phyloP scores from a whole-genome alignment of 352 stramenopile genomes.

The Halophytophthora batemanensis region DNA sequence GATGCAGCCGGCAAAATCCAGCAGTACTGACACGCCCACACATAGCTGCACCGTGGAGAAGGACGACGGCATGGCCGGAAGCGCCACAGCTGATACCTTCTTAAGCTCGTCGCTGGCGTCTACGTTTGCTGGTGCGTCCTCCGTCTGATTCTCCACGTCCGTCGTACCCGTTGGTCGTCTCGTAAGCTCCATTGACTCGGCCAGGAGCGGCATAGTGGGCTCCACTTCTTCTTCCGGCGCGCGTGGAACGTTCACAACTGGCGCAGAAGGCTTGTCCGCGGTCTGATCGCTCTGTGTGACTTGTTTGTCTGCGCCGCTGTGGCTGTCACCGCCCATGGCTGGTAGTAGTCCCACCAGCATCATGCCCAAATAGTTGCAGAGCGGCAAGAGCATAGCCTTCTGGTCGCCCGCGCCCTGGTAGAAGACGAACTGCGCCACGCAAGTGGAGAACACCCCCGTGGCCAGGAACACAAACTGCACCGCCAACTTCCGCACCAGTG shows the following conservation, averaged over 20 bases:
- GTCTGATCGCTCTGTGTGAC: background rate
- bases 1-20: conserved; percentile 83
- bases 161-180: conserved; percentile 24
- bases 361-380: conserved; percentile 87
- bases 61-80: conserved; percentile 36
- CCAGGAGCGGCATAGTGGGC: conserved; percentile 5
- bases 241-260: background rate
- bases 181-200: conserved; percentile 46
- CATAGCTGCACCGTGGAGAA: conserved; percentile 61
- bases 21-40: conserved; percentile 60
- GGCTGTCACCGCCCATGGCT: conserved; percentile 1
- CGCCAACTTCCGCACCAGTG: conserved; percentile 13
- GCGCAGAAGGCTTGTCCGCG: background rate
- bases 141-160: conserved; percentile 20
- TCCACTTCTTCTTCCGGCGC: conserved; percentile 24
- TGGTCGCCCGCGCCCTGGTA: conserved; percentile 82
- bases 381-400: conserved; percentile 79
- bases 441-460: conserved; percentile 85
- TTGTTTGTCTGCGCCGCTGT: conserved; percentile 1
- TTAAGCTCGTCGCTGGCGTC: conserved; percentile 16
- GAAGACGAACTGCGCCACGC: conserved; percentile 80
- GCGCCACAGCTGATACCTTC: conserved; percentile 13
- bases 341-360: conserved; percentile 80
- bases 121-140: conserved; percentile 11
- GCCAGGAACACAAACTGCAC: conserved; percentile 74